Conservation (phyloP, 2,329 filamentous ascomycete genomes). For the Beauveria caledonica region DNA sequence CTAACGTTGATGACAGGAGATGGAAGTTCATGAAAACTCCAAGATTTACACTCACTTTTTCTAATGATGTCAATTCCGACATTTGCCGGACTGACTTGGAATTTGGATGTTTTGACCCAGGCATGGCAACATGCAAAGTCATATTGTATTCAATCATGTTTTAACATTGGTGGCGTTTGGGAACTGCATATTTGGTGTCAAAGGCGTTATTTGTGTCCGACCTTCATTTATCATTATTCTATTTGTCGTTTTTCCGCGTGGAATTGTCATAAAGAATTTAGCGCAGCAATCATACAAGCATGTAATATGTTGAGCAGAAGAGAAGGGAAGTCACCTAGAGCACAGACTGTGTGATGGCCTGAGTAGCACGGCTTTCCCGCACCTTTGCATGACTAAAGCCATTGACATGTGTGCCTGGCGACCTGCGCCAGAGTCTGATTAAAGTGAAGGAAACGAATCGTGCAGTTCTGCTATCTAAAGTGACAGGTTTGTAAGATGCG, state of each 20-base stretch:
- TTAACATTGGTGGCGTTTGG: conserved; percentile 42
- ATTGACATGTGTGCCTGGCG: background rate
- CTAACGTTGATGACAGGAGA: conserved; percentile 63
- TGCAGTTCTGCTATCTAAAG: background rate
- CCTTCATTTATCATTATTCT: conserved; percentile 28
- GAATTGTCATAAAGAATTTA: conserved; percentile 12
- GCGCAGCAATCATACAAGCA: conserved; percentile 12
- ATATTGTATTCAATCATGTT: conserved; percentile 40
- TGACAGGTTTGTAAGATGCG: background rate
- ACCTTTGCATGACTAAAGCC: background rate
- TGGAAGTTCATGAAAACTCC: conserved; percentile 98
- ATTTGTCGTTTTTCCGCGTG: conserved; percentile 18
- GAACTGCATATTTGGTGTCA: conserved; percentile 53
- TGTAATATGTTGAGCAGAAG: conserved; percentile 15
- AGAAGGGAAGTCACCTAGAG: conserved; percentile 8
- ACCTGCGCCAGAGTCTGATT: background rate
- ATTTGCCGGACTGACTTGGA: background rate
- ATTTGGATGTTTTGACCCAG: conserved; percentile 8
- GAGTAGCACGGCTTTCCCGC: background rate
- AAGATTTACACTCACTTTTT: conserved; percentile 99
- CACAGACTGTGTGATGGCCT: background rate
- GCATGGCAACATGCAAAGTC: conserved; percentile 9
- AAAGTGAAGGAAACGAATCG: conserved; percentile 1
- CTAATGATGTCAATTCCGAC: conserved; percentile 45
- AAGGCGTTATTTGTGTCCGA: conserved; percentile 39